Base-by-base conservation (phyloP, 306 rosid genomes). In the Rosa persica region DNA sequence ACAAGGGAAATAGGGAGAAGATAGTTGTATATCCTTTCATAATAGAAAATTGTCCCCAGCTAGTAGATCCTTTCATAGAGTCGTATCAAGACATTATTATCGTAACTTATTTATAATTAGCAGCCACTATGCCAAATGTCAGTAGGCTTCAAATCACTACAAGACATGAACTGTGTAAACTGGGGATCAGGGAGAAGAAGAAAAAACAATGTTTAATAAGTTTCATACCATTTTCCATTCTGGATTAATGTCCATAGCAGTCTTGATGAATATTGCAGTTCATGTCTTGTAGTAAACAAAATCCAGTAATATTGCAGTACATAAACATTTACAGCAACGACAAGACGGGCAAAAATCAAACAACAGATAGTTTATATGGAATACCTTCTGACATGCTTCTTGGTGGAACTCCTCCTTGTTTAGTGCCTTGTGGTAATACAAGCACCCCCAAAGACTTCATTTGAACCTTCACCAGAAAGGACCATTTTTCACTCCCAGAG, bases 401-500 rank as follows among this genome's bases (percentile, higher is more conserved):
- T 86, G 85, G 80, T 94, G 97, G 70, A 94, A 80, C 85, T 92
- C 98, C 80, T 88, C 85, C 84, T 94, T 90, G 88, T 88, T 90
- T 80, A 97, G 98, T 58, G 98, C 97, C 85, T 94, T 94, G 40
- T 94, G 98, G 86, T 92, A 94, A 83, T 94, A 94, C 60, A 94
- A 86, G 90, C 92, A 94, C 97, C 98, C 39, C 98, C 97, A 78
- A 94, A 94, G 44, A 94, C 90, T 88, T 94, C 97, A 84, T 94
- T 97, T 17, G 98, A 90, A 72, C 97, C 98, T 86, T 92, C 98
- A 76, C 98, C 98, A 38, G 98, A 94, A 72, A 94, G 93, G 82
- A 94, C 98, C 98, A 94, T 94, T 84, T 94, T 94, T 87, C 36
- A 94, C 98, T 79, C 98, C 98, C 93, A 94, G 71, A 83, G 98